These are phyloP conservation scores for Pythium biforme DNA, from an alignment of 352 stramenopile species.

Conservation along the genomic window DNA sequence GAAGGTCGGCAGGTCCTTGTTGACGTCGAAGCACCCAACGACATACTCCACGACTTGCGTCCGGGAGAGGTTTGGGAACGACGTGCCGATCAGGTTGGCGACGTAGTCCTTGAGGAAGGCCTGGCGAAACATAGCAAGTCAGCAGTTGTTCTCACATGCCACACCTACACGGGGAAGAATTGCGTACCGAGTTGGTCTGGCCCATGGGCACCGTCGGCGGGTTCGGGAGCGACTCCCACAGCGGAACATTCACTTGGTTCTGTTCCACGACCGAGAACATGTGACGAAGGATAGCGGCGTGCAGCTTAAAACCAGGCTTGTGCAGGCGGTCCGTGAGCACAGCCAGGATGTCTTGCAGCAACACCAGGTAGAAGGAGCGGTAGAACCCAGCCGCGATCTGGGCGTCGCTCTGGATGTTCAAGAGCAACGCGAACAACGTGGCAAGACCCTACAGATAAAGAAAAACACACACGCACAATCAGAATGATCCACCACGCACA, in stretches of 20 bases:
- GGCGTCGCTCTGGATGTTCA: conserved; percentile 95
- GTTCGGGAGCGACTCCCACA: conserved; percentile 92
- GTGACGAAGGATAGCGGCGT: conserved; percentile 95
- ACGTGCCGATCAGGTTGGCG: conserved; percentile 94
- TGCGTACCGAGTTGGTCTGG: conserved; percentile 78
- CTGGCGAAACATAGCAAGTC: conserved; percentile 15
- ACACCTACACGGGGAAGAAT: neutral
- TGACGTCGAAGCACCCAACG: conserved; percentile 96
- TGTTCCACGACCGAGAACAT: conserved; percentile 98
- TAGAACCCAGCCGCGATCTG: conserved; percentile 98
- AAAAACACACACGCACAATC: neutral
- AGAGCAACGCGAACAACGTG: conserved; percentile 95
- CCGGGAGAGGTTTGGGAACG: conserved; percentile 96
- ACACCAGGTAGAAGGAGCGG: conserved; percentile 95
- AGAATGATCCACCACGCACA: neutral
- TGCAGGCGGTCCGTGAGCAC: conserved; percentile 99
- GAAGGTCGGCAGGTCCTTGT: conserved; percentile 96
- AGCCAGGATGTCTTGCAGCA: conserved; percentile 94
- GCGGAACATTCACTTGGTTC: conserved; percentile 94
- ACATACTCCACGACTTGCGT: conserved; percentile 97
- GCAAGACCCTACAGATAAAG: conserved; percentile 80
- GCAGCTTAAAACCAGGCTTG: conserved; percentile 99
- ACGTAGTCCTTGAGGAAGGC: conserved; percentile 97
- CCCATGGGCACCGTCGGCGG: conserved; percentile 50
- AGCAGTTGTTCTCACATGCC: neutral